A percentile compares a stretch with the other conserved stretches of the same genome.
Evolutionary conservation across 345 rosid genomes (phyloP).

Genomic region (Combretum micranthum): DNA sequence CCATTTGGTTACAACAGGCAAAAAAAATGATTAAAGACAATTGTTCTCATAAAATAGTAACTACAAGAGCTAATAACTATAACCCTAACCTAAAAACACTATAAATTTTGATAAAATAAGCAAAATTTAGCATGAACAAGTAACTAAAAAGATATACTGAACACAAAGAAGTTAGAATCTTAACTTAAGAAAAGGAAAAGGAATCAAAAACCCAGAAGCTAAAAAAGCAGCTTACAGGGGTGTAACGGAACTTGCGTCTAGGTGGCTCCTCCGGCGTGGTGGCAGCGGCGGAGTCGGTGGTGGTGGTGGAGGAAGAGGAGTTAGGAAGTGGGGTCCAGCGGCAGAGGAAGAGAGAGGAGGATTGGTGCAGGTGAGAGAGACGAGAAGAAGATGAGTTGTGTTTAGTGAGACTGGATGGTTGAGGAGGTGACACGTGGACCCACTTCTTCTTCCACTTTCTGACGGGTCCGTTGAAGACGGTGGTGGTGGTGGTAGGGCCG

Average conservation of each 20-base stretch:
- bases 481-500: constrained; percentile 54
- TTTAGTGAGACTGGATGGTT: constrained; percentile 18
- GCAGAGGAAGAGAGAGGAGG: constrained; percentile 65
- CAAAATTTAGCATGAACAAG: too few species aligned
- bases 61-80: too few species aligned
- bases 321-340: constrained; percentile 84
- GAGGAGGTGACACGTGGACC: constrained; percentile 67
- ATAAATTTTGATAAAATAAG: too few species aligned
- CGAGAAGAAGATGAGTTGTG: constrained; percentile 14
- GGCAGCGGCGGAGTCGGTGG: constrained; percentile 27
- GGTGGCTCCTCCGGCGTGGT: constrained; percentile 51
- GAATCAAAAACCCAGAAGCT: too few species aligned
- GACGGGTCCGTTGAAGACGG: constrained; percentile 84
- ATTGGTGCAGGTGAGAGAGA: constrained; percentile 21
- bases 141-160: too few species aligned
- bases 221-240: constrained; percentile 49
- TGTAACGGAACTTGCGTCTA: constrained; percentile 69
- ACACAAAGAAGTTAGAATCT: too few species aligned
- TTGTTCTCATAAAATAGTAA: too few species aligned
- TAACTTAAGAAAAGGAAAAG: too few species aligned
- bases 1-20: too few species aligned
- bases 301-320: constrained; percentile 19
- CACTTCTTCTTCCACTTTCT: constrained; percentile 98
- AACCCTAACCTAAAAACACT: too few species aligned
- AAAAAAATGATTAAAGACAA: too few species aligned